Percentiles rank a stretch among this genome's conserved stretches.
These are phyloP conservation scores for Dacryopinax primogenitus DNA, from an alignment of 768 basidiomycete species.

Conservation along the genomic window DNA sequence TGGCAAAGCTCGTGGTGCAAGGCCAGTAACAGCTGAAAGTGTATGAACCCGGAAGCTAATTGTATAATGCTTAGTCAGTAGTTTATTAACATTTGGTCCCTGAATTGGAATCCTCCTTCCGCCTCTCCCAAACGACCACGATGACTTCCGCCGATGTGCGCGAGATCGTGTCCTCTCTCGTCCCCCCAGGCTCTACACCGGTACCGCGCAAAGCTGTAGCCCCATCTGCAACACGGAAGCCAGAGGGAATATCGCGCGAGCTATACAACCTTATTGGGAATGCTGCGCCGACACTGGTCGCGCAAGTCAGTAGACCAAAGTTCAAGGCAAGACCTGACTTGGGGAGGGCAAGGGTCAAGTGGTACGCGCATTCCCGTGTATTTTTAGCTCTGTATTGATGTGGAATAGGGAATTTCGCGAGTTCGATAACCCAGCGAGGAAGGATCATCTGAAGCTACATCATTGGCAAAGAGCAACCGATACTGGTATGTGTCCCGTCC, in stretches of 20 bases:
- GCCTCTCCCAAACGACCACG: neutral
- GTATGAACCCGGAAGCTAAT: neutral
- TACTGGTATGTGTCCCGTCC: neutral
- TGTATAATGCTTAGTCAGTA: neutral
- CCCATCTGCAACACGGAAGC: constrained; percentile 41
- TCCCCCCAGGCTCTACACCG: constrained; percentile 17
- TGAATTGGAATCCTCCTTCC: neutral
- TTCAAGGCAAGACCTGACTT: constrained; percentile 78
- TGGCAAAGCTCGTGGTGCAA: too few species aligned
- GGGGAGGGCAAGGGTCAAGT: constrained; percentile 52
- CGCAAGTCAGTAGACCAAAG: constrained; percentile 65
- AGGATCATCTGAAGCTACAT: constrained; percentile 50
- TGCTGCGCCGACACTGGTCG: constrained; percentile 70
- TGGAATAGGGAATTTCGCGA: constrained; percentile 54
- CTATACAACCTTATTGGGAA: constrained; percentile 92
- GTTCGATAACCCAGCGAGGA: constrained; percentile 62
- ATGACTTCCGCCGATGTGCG: constrained; percentile 60
- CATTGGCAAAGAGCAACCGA: constrained; percentile 68
- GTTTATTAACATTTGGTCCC: constrained; percentile 1
- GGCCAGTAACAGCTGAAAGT: too few species aligned
- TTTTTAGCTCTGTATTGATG: neutral
- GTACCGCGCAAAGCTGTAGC: constrained; percentile 34
- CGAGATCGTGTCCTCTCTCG: constrained; percentile 59
- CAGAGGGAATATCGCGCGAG: constrained; percentile 85
- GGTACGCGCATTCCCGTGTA: constrained; percentile 33